phyloP scores from a whole-genome alignment of 805 yeast species.

The Lachancea waltii region DNA sequence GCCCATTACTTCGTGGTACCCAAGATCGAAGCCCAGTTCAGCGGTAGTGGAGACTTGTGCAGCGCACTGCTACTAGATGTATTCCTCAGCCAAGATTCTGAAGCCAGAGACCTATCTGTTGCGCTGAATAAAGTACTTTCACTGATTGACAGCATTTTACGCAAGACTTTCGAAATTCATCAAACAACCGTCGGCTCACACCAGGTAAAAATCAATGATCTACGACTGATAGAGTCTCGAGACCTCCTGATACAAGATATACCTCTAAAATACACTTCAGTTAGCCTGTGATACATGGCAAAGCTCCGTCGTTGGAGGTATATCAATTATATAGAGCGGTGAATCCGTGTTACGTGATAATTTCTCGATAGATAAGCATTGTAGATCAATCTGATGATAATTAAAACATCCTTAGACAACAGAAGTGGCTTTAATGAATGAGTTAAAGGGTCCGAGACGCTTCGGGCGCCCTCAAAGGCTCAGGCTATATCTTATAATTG shows the following conservation, averaged over 20 bases:
- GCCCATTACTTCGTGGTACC: conserved; percentile 38
- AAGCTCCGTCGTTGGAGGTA: neutral
- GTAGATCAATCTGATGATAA: no score
- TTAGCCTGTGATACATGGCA: conserved; percentile 1
- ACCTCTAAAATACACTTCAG: conserved; percentile 6
- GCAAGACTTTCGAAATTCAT: conserved; percentile 32
- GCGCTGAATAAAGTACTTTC: conserved; percentile 38
- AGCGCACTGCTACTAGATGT: conserved; percentile 53
- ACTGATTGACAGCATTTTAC: conserved; percentile 38
- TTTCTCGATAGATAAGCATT: no score
- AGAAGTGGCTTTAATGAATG: conserved; percentile 4
- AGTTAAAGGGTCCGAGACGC: conserved; percentile 1
- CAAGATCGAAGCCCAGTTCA: conserved; percentile 52
- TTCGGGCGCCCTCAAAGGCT: neutral
- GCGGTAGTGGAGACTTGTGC: conserved; percentile 73
- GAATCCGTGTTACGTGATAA: no score
- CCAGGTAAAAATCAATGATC: conserved; percentile 34
- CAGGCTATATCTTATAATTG: neutral
- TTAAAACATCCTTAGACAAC: neutral
- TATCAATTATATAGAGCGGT: no score
- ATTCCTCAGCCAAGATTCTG: conserved; percentile 30
- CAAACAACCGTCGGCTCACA: neutral
- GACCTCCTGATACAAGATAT: conserved; percentile 18
- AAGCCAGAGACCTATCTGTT: conserved; percentile 8
- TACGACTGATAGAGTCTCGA: conserved; percentile 40